phyloP scores from a whole-genome alignment of 768 basidiomycete genomes.

The Serendipita sp. region DNA sequence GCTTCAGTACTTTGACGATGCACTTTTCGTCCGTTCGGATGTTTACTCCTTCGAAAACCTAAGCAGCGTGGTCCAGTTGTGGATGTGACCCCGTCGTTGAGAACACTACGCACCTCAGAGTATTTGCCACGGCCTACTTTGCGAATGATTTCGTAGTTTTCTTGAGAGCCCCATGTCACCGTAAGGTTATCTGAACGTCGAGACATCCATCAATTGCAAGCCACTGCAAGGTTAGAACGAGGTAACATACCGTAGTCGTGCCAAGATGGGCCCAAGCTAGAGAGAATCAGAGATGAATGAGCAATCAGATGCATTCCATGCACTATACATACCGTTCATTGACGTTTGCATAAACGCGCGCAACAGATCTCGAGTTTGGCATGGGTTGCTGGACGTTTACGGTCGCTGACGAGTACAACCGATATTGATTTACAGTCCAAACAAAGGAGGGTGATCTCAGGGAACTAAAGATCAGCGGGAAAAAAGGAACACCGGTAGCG shows the following conservation, averaged over 20 bases:
- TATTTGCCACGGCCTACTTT: constrained; percentile 95
- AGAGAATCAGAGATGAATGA: neutral
- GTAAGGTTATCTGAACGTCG: constrained; percentile 63
- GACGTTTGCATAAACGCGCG: constrained; percentile 77
- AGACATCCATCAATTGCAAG: neutral
- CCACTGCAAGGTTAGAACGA: constrained; percentile 9
- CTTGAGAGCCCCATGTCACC: constrained; percentile 95
- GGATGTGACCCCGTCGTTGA: constrained; percentile 7
- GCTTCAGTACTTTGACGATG: constrained; percentile 97
- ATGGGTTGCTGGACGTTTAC: neutral
- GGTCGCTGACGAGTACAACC: neutral
- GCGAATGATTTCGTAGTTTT: constrained; percentile 93
- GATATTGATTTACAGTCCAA: too few species aligned
- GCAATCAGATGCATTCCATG: neutral
- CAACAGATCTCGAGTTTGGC: constrained; percentile 34
- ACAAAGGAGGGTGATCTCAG: too few species aligned
- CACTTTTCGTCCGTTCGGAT: constrained; percentile 84
- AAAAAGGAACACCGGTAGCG: too few species aligned
- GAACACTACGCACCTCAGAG: constrained; percentile 50
- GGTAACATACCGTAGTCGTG: constrained; percentile 72
- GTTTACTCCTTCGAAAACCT: constrained; percentile 91
- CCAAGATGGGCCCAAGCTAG: constrained; percentile 64
- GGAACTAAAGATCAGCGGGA: too few species aligned
- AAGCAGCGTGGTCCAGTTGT: constrained; percentile 11
- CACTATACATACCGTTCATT: constrained; percentile 36